These are phyloP conservation scores for Colletotrichum camelliae DNA, from an alignment of 2,329 filamentous ascomycete species.

Conservation along the genomic window DNA sequence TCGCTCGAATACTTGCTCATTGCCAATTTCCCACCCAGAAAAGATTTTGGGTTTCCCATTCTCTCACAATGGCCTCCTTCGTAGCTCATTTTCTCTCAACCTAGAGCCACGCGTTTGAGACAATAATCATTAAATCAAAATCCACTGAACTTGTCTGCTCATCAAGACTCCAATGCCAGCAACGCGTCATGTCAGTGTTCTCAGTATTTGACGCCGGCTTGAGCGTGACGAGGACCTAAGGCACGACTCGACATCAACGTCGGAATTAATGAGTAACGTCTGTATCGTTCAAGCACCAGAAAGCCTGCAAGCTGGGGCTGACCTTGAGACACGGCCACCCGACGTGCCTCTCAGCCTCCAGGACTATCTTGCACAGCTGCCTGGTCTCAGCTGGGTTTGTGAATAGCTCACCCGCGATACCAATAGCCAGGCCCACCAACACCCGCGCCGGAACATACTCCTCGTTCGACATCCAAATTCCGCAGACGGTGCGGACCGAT, in stretches of 20 bases:
- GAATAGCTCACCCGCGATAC: not conserved
- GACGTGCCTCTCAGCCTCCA: not conserved
- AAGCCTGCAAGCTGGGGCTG: not conserved
- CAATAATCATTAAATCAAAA: not conserved
- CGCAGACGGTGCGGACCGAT: not conserved
- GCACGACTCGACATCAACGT: not conserved
- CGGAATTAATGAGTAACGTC: not conserved
- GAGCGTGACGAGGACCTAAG: not conserved
- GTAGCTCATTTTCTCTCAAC: not conserved
- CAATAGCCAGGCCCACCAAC: not conserved
- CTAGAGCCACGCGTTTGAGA: not conserved
- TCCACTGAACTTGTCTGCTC: not conserved
- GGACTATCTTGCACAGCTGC: not conserved
- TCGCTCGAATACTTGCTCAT: not conserved
- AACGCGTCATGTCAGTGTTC: not conserved
- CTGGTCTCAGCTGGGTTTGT: not conserved
- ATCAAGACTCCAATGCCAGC: rapidly evolving
- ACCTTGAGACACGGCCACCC: not conserved
- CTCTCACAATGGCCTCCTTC: not conserved
- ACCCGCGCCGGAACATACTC: not conserved
- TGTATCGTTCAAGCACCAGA: not conserved
- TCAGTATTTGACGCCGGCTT: not conserved
- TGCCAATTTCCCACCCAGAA: no score
- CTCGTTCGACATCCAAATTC: not conserved
- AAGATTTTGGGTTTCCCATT: not conserved